These are phyloP conservation scores for Zalaria sp. DNA, from an alignment of 2,329 filamentous ascomycete genomes.

Conservation along the genomic window DNA sequence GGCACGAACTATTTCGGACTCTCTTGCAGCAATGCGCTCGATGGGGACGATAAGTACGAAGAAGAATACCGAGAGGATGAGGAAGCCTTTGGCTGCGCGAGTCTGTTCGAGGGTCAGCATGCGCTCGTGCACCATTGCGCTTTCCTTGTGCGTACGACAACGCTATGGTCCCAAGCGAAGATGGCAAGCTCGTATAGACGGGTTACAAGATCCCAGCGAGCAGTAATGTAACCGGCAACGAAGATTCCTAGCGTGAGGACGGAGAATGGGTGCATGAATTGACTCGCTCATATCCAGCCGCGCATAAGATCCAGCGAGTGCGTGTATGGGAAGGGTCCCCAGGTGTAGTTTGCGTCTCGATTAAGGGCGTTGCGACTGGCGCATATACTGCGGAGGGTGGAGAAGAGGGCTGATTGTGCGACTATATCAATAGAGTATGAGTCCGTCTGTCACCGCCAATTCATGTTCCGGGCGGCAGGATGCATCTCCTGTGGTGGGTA, in stretches of 20 bases:
- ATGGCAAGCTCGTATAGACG: constrained; percentile 92
- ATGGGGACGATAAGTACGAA: constrained; percentile 72
- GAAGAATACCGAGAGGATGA: constrained; percentile 71
- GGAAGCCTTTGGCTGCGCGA: constrained; percentile 74
- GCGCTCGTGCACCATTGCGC: neutral
- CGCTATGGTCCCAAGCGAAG: constrained; percentile 97
- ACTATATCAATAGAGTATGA: too few species aligned
- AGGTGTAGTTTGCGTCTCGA: too few species aligned
- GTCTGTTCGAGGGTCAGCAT: constrained; percentile 36
- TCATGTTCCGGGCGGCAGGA: too few species aligned
- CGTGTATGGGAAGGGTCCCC: too few species aligned
- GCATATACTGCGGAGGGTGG: constrained; percentile 4
- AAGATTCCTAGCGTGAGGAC: constrained; percentile 94
- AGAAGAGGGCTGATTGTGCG: neutral
- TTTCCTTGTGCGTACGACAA: constrained; percentile 49
- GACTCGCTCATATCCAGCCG: constrained; percentile 5
- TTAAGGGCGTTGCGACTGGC: too few species aligned
- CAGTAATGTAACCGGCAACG: constrained; percentile 98
- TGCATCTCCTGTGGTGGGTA: too few species aligned
- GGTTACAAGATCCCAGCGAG: constrained; percentile 95
- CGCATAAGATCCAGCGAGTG: neutral
- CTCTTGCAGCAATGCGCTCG: constrained; percentile 65
- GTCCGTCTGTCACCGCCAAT: too few species aligned
- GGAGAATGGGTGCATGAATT: constrained; percentile 93
- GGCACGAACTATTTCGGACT: constrained; percentile 60